Evolutionary conservation across 176 grass and related monocot species (phyloP).

Genomic region (Echinochloa phyllopogon): DNA sequence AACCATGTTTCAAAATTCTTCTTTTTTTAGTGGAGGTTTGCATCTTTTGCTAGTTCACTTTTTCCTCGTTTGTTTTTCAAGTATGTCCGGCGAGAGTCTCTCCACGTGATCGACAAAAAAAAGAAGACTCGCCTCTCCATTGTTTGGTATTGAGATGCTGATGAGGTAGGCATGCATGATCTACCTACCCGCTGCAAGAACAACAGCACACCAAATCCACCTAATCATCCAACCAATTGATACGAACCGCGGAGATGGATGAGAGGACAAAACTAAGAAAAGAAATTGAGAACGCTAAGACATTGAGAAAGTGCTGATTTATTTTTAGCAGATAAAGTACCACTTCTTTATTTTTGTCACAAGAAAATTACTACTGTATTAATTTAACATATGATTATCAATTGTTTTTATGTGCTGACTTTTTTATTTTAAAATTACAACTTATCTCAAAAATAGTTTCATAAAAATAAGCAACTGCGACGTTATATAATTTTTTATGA

Average conservation of each 20-base stretch:
- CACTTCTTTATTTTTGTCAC: neutral
- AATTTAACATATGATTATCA: too few species aligned
- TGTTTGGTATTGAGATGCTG: neutral
- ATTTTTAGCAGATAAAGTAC: neutral
- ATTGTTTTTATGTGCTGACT: too few species aligned
- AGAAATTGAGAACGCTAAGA: neutral
- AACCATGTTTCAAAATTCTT: neutral
- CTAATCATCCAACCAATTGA: neutral
- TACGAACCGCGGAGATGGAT: neutral
- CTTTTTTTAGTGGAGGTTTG: neutral
- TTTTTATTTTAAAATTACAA: too few species aligned
- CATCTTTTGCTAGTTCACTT: neutral
- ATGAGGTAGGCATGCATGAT: slow-evolving; percentile 20
- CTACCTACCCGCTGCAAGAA: slow-evolving; percentile 11
- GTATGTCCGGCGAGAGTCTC: neutral
- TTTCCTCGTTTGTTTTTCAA: neutral
- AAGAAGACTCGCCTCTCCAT: neutral
- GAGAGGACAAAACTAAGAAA: too few species aligned
- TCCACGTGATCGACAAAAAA: neutral
- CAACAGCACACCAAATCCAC: neutral
- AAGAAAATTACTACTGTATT: too few species aligned
- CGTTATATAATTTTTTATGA: too few species aligned
- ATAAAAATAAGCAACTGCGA: too few species aligned
- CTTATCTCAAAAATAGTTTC: too few species aligned
- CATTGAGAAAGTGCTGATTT: neutral